phyloP scores from a whole-genome alignment of 345 rosid genomes.

The Corchorus olitorius region DNA sequence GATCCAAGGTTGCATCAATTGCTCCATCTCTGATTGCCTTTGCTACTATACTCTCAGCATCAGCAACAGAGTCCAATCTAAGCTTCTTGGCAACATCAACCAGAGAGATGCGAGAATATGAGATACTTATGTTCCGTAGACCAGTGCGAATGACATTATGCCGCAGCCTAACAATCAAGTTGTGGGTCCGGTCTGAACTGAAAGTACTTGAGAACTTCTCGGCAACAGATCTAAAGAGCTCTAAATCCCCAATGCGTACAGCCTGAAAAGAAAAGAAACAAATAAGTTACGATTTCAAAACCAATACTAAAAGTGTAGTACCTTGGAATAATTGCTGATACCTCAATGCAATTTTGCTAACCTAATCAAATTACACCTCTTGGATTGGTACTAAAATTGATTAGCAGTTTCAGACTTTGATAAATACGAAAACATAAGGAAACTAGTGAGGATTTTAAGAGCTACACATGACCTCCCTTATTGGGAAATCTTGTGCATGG shows the following conservation, averaged over 20 bases:
- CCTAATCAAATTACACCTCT: not conserved
- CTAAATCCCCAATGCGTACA: conserved; percentile 60
- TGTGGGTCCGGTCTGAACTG: conserved; percentile 44
- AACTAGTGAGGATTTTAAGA: not conserved
- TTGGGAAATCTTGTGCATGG: not conserved
- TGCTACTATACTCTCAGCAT: conserved; percentile 62
- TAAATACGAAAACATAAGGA: not conserved
- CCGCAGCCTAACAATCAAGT: conserved; percentile 49
- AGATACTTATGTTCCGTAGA: conserved; percentile 58
- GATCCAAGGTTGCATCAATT: conserved; percentile 57
- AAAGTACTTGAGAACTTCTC: conserved; percentile 54
- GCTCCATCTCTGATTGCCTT: conserved; percentile 67
- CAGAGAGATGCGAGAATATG: conserved; percentile 56
- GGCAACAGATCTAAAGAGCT: conserved; percentile 58
- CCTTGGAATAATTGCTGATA: not conserved
- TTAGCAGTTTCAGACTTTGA: not conserved
- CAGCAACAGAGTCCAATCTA: conserved; percentile 55
- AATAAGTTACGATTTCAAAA: not conserved
- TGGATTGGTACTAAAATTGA: not conserved
- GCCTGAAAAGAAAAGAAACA: conserved; percentile 37
- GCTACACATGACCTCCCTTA: not conserved
- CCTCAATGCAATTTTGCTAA: not conserved
- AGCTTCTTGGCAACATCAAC: conserved; percentile 60
- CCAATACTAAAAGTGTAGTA: not conserved
- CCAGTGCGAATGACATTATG: conserved; percentile 66